Percentiles rank a stretch among this genome's conserved stretches.
Conservation (phyloP, 768 basidiomycete species). For the Tricholoma sp. region DNA sequence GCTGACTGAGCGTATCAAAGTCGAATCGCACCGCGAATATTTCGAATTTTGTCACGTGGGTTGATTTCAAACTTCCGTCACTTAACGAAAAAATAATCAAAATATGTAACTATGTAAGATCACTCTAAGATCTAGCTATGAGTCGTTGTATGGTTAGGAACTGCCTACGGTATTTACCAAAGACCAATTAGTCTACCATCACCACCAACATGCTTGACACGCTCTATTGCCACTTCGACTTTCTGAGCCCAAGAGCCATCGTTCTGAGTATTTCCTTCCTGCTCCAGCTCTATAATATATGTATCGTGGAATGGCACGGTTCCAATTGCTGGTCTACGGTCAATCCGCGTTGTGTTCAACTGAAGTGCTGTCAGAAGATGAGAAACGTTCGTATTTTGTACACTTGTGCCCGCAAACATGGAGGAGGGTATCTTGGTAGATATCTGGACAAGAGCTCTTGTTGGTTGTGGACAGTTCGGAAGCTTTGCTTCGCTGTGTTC, state of each 20-base stretch:
- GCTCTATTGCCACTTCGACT: slow-evolving; percentile 30
- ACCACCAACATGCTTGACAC: slow-evolving; percentile 27
- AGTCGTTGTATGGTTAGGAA: background rate
- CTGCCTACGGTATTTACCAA: slow-evolving; percentile 29
- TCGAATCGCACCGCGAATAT: no score
- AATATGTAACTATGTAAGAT: background rate
- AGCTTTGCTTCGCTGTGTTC: slow-evolving; percentile 22
- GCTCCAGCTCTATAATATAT: slow-evolving; percentile 61
- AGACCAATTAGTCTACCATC: slow-evolving; percentile 38
- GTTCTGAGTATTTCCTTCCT: slow-evolving; percentile 6
- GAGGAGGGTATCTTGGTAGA: slow-evolving; percentile 9
- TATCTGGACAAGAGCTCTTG: slow-evolving; percentile 30
- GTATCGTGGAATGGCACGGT: slow-evolving; percentile 47
- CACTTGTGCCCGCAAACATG: slow-evolving; percentile 4
- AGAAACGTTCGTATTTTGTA: slow-evolving; percentile 17
- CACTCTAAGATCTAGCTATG: background rate
- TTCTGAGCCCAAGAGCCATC: slow-evolving; percentile 24
- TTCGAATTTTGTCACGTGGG: no score
- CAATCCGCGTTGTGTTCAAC: slow-evolving; percentile 47
- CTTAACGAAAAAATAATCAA: no score
- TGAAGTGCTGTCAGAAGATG: slow-evolving; percentile 31
- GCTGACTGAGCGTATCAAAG: no score
- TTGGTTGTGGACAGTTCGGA: slow-evolving; percentile 7
- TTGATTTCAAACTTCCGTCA: no score
- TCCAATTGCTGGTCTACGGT: slow-evolving; percentile 54